Percentiles rank a stretch among this genome's conserved stretches.
Conservation (phyloP, 495 filamentous ascomycete species). For the Penicillium maclennaniae region DNA sequence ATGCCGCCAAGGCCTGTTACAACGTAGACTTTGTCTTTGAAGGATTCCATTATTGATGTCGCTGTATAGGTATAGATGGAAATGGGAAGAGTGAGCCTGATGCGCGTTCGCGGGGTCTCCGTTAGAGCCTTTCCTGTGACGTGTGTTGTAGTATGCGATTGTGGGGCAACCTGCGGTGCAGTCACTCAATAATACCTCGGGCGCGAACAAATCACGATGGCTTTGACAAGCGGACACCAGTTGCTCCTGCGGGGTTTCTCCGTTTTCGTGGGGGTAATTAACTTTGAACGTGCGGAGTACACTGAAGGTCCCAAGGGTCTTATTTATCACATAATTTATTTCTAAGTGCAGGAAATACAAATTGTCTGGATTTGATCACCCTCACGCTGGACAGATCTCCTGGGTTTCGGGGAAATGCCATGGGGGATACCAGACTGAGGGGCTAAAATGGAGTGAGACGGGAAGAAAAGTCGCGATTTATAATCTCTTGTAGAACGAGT, state of each 20-base stretch:
- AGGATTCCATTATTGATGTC: conserved; percentile 17
- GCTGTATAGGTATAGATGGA: not conserved
- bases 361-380: no score
- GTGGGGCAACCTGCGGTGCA: not conserved
- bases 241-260: not conserved
- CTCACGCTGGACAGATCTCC: no score
- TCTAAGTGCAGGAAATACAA: no score
- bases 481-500: no score
- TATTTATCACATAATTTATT: no score
- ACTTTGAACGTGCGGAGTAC: no score
- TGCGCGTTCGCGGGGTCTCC: not conserved
- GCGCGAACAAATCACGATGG: not conserved
- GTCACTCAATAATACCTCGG: not conserved
- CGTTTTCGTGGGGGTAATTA: not conserved
- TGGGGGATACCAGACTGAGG: no score
- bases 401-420: no score
- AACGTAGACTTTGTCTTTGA: conserved; percentile 47
- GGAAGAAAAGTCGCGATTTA: no score
- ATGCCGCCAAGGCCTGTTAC: conserved; percentile 56
- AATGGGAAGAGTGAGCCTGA: not conserved
- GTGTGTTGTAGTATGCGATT: not conserved
- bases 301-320: no score
- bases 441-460: no score
- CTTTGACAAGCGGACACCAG: not conserved
- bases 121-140: not conserved